Evolutionary conservation across 192 early-diverging fungal species (phyloP).

Genomic region (Linnemannia schmuckeri): DNA sequence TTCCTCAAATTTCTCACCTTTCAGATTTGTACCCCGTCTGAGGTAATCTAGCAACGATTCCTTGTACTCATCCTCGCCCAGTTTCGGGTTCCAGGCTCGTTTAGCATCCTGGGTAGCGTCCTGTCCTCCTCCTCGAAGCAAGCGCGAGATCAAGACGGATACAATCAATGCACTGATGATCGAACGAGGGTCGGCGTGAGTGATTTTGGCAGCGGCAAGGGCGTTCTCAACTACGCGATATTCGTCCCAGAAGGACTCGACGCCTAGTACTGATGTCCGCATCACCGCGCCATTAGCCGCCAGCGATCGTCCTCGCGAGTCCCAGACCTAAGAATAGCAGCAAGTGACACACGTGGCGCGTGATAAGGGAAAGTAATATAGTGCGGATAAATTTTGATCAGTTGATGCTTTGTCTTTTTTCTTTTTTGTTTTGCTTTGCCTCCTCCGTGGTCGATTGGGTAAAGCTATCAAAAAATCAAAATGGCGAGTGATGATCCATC

Average conservation of each 20-base stretch:
- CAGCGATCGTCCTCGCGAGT: constrained; percentile 38
- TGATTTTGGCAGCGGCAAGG: constrained; percentile 57
- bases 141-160: constrained; percentile 53
- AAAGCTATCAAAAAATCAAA: background rate
- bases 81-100: constrained; percentile 30
- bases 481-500: background rate
- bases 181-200: constrained; percentile 60
- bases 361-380: background rate
- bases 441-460: background rate
- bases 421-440: background rate
- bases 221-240: constrained; percentile 54
- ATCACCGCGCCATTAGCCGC: constrained; percentile 61
- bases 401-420: background rate
- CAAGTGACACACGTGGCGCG: background rate
- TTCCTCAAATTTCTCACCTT: constrained; percentile 8
- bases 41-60: constrained; percentile 38
- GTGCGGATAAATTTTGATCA: background rate
- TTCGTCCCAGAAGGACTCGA: constrained; percentile 59
- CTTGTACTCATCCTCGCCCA: constrained; percentile 22
- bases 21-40: constrained; percentile 36
- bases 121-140: constrained; percentile 50
- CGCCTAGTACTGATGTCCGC: constrained; percentile 55
- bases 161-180: constrained; percentile 47
- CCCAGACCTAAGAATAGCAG: constrained; percentile 42
- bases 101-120: background rate